Conservation (phyloP, 2,329 filamentous ascomycete genomes). For the Ustilaginoidea virens region DNA sequence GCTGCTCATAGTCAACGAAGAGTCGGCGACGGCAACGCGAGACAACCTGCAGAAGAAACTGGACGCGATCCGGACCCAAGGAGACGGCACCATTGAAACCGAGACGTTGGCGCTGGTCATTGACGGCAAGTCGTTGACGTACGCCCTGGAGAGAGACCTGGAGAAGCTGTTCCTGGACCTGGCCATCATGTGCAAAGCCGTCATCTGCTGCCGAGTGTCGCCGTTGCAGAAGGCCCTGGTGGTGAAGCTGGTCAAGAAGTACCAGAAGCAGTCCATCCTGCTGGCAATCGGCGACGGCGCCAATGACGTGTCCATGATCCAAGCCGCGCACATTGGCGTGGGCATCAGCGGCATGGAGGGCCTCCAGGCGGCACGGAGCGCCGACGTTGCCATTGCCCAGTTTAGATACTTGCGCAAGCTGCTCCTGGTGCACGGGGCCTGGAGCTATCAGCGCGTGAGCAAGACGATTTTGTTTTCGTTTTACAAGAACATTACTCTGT, state of each 20-base stretch:
- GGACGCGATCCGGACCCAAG: slow-evolving; percentile 75
- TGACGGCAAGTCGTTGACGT: slow-evolving; percentile 90
- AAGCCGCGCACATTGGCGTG: slow-evolving; percentile 93
- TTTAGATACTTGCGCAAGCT: slow-evolving; percentile 92
- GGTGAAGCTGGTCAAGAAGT: slow-evolving; percentile 92
- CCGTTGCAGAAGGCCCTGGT: slow-evolving; percentile 94
- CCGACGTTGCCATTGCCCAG: slow-evolving; percentile 89
- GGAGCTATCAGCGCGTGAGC: slow-evolving; percentile 94
- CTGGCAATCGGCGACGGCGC: slow-evolving; percentile 94
- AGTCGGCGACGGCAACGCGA: slow-evolving; percentile 59
- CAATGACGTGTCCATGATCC: slow-evolving; percentile 99
- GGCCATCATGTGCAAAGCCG: slow-evolving; percentile 93
- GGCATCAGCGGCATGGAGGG: slow-evolving; percentile 96
- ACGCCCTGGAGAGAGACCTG: slow-evolving; percentile 79
- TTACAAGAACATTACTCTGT: slow-evolving; percentile 97
- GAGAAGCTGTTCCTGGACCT: slow-evolving; percentile 89
- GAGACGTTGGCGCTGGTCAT: slow-evolving; percentile 87
- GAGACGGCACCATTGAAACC: slow-evolving; percentile 58
- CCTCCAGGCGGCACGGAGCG: slow-evolving; percentile 87
- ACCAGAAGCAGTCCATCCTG: slow-evolving; percentile 76
- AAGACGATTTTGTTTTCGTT: slow-evolving; percentile 97
- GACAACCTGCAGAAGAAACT: slow-evolving; percentile 90
- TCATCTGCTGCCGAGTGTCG: slow-evolving; percentile 94
- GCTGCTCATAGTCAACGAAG: slow-evolving; percentile 89
- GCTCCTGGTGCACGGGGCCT: slow-evolving; percentile 84